Evolutionary conservation across 176 grass and related monocot species (phyloP).

Genomic region (Pontederia paniculata): DNA sequence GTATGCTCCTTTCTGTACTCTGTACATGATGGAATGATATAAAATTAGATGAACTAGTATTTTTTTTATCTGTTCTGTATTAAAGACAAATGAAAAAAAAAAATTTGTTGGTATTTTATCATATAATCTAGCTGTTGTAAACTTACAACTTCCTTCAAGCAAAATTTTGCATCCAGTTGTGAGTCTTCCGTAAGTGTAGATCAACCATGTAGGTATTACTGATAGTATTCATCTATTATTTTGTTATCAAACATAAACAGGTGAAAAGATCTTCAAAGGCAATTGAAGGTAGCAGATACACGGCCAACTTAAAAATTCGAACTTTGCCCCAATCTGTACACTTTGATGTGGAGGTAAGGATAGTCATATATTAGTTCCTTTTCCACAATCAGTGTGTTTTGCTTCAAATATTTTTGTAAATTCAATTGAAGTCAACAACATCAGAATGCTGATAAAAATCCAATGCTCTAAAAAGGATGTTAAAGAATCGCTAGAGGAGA

Average conservation of each 20-base stretch:
- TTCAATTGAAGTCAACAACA: slow-evolving; percentile 5
- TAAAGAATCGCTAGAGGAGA: slow-evolving; percentile 20
- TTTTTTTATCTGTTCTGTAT: too few relatives aligned
- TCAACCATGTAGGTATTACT: too few relatives aligned
- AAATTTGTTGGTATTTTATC: too few relatives aligned
- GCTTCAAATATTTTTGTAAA: slow-evolving; percentile 13
- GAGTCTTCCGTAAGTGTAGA: too few relatives aligned
- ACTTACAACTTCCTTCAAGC: too few relatives aligned
- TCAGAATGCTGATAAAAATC: neutral
- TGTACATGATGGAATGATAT: too few relatives aligned
- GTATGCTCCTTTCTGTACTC: slow-evolving; percentile 14
- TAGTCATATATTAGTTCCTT: too few relatives aligned
- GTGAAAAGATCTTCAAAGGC: slow-evolving; percentile 25
- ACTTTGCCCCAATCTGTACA: slow-evolving; percentile 19
- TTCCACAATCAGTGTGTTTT: too few relatives aligned
- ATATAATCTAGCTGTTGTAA: too few relatives aligned
- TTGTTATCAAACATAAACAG: slow-evolving; percentile 21
- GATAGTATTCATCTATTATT: neutral
- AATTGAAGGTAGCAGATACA: slow-evolving; percentile 29
- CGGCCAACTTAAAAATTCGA: slow-evolving; percentile 23
- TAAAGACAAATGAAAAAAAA: too few relatives aligned
- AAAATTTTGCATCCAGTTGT: too few relatives aligned
- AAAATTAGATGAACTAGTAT: too few relatives aligned
- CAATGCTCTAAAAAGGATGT: neutral
- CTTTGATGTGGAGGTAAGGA: slow-evolving; percentile 30